Percentiles rank a stretch among this genome's conserved stretches.
Evolutionary conservation across 768 basidiomycete genomes (phyloP).

Genomic region (Hericium alpestre): DNA sequence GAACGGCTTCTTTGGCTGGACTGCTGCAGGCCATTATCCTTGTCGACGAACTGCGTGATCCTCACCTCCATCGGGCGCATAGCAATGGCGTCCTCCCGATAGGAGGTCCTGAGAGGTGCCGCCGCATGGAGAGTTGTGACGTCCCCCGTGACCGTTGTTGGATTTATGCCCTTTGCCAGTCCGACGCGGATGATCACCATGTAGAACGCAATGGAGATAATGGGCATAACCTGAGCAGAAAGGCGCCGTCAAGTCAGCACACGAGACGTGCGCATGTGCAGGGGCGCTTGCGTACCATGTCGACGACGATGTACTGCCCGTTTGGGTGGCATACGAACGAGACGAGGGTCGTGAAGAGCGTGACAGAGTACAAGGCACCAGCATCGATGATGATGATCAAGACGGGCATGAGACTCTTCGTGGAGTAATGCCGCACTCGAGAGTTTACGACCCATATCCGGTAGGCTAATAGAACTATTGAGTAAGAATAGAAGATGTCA

Average conservation of each 20-base stretch:
- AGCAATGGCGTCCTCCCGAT: not conserved
- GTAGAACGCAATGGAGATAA: slow-evolving; percentile 18
- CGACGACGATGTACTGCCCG: slow-evolving; percentile 14
- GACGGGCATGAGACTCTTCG: not conserved
- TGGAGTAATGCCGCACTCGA: not conserved
- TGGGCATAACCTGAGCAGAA: slow-evolving; percentile 12
- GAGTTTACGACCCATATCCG: slow-evolving; percentile 1
- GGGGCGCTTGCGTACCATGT: slow-evolving; percentile 11
- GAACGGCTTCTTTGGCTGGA: not conserved
- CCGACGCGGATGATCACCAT: slow-evolving; percentile 18
- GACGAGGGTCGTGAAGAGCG: slow-evolving; percentile 13
- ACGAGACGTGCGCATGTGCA: no score
- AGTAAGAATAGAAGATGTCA: no score
- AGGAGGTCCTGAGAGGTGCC: no score
- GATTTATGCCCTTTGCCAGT: slow-evolving; percentile 1
- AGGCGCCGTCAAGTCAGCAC: no score
- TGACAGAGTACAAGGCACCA: not conserved
- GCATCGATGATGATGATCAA: not conserved
- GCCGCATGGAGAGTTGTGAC: not conserved
- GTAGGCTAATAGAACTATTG: not conserved
- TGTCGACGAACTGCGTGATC: not conserved
- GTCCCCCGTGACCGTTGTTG: not conserved
- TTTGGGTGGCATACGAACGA: slow-evolving; percentile 16
- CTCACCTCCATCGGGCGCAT: not conserved
- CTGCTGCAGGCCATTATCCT: not conserved